Base-by-base conservation (phyloP, 164 flowering plant species). In the Tetrastigma voinierianum region DNA sequence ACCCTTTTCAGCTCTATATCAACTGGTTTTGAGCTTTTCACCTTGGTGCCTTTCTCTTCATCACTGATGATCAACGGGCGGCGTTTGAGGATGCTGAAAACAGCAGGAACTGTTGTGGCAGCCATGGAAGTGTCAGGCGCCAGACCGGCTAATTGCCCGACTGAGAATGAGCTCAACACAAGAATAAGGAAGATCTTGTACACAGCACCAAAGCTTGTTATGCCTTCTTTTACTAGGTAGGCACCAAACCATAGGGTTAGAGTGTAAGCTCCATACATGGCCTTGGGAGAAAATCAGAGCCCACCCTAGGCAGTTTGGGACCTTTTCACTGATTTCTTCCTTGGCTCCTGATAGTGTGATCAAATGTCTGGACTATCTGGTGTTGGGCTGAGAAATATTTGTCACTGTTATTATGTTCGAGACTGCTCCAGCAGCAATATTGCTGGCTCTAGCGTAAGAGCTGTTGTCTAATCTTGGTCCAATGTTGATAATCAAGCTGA, bases 91-190 rank as follows among this genome's bases (percentile, higher is more conserved):
- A 86, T 76, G 20, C 70, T 74, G 4, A 86, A 52, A 51, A 90
- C 82, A 5, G 84, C 78, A 32, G 92, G 92, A 53, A 90, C 73
- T 19, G 88, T 82, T 2, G 78, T 69, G 0, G 75, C 44, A 0
- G 92, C 96, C 70, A 62, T 71, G 12, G 92, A 80, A n/a, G 96
- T 87, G 63, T 90, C 92, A 12, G 92, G 92, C 7, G 92, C 96
- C 19, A 87, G 86, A 16, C 96, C 90, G 7, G 92, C 92, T 40
- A 90, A 71, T 65, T 90, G 96, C 24, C 96, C 92, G 21, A 90
- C 91, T 20, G 92, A 87, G 70, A 90, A 90, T 56, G 90, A 87
- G 68, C 92, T 90, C 60, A 87, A 59, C 10, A 90, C 96, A 51
- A 87, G 79, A 72, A 90, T 87, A 47, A 90, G 79, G 66, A 90